Conservation (phyloP, 2,329 filamentous ascomycete genomes). For the Arthrobotrys pseudoclavata region DNA sequence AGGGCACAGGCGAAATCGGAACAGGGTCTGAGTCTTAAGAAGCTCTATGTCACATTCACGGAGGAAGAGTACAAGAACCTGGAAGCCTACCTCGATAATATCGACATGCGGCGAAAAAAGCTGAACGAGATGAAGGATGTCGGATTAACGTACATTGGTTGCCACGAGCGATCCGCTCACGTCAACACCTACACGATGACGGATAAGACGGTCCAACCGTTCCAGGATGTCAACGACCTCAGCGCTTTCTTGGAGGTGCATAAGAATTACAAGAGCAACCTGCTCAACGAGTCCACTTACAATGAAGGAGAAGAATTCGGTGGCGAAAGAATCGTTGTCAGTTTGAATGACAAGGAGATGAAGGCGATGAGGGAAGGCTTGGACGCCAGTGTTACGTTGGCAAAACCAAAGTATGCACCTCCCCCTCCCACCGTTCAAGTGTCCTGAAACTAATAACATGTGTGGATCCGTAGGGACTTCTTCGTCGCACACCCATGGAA, state of each 20-base stretch:
- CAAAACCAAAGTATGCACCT: constrained; percentile 53
- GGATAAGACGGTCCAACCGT: constrained; percentile 56
- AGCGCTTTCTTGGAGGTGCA: constrained; percentile 50
- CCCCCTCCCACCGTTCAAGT: not conserved
- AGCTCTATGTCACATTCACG: constrained; percentile 55
- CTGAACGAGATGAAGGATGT: constrained; percentile 57
- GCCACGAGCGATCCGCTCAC: constrained; percentile 53
- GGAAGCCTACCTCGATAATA: constrained; percentile 53
- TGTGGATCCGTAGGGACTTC: constrained; percentile 42
- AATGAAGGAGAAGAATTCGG: constrained; percentile 56
- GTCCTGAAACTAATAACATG: constrained; percentile 20
- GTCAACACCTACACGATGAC: constrained; percentile 60
- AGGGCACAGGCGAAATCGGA: constrained; percentile 27
- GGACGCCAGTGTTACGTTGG: constrained; percentile 50
- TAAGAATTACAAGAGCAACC: constrained; percentile 55
- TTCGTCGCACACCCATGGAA: constrained; percentile 57
- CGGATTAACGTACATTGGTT: constrained; percentile 50
- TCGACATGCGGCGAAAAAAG: constrained; percentile 51
- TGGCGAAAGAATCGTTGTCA: constrained; percentile 49
- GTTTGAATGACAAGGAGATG: constrained; percentile 55
- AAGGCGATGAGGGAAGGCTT: constrained; percentile 57
- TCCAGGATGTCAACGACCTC: constrained; percentile 57
- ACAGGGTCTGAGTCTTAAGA: constrained; percentile 32
- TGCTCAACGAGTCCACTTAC: constrained; percentile 28
- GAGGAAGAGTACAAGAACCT: constrained; percentile 59